Conservation (phyloP, 306 rosid genomes). For the Rosa rugosa region DNA sequence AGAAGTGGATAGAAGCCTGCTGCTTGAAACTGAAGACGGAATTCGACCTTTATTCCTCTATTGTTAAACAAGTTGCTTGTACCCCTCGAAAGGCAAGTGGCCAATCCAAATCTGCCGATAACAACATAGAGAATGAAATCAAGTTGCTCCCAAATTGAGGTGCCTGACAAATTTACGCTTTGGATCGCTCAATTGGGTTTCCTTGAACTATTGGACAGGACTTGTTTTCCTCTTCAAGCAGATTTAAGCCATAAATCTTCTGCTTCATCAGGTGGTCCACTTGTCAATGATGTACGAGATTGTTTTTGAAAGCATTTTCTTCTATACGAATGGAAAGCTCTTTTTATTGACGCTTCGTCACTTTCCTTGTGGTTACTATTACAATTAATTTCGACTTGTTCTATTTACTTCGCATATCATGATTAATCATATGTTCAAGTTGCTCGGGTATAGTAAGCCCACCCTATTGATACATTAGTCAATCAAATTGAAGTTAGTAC, state of each 20-base stretch:
- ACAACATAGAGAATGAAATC: slow-evolving; percentile 41
- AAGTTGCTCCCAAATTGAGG: slow-evolving; percentile 48
- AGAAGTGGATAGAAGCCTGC: slow-evolving; percentile 92
- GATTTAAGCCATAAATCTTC: background rate
- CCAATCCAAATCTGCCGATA: slow-evolving; percentile 45
- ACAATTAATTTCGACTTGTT: no score
- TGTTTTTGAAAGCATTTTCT: background rate
- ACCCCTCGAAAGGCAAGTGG: slow-evolving; percentile 35
- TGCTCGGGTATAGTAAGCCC: no score
- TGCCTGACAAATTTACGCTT: background rate
- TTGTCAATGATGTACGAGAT: background rate
- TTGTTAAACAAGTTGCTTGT: slow-evolving; percentile 57
- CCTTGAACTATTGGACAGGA: background rate
- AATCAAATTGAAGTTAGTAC: no score
- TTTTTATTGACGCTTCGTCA: no score
- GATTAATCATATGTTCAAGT: no score
- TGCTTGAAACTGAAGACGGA: slow-evolving; percentile 81
- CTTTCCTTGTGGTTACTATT: no score
- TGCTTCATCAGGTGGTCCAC: background rate
- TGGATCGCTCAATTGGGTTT: background rate
- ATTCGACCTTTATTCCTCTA: slow-evolving; percentile 74
- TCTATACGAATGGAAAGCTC: no score
- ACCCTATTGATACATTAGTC: no score
- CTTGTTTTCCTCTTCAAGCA: background rate
- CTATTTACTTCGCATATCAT: no score